These are phyloP conservation scores for Fusarium keratoplasticum DNA, from an alignment of 2,329 filamentous ascomycete species.

Conservation along the genomic window DNA sequence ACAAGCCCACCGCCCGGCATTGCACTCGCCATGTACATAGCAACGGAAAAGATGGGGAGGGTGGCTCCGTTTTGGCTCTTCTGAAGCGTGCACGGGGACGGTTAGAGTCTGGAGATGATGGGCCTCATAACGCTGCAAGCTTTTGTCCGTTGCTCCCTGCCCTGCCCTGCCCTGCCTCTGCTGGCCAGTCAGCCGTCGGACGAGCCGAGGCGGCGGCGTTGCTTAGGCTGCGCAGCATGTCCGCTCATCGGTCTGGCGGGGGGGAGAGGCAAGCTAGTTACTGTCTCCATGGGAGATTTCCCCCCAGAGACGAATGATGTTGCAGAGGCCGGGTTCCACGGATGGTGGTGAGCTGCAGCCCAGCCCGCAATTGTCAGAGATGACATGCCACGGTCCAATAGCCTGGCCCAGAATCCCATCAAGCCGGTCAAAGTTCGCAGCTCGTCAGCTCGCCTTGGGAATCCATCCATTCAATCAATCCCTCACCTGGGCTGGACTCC, in stretches of 20 bases:
- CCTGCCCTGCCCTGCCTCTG: neutral
- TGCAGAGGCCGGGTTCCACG: slow-evolving; percentile 33
- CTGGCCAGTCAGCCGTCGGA: slow-evolving; percentile 10
- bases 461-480: slow-evolving; percentile 3
- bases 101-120: neutral
- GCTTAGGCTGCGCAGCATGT: neutral
- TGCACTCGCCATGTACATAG: neutral
- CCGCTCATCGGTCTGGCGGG: neutral
- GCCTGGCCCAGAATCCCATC: slow-evolving; percentile 29
- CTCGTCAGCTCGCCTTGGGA: slow-evolving; percentile 37
- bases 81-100: slow-evolving; percentile 2
- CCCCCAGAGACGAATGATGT: slow-evolving; percentile 38
- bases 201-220: slow-evolving; percentile 9
- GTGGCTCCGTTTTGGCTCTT: neutral
- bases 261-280: neutral
- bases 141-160: slow-evolving; percentile 9
- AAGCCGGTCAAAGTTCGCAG: slow-evolving; percentile 28
- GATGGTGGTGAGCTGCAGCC: slow-evolving; percentile 33
- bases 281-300: slow-evolving; percentile 32
- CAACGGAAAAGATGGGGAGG: neutral
- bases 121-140: slow-evolving; percentile 4
- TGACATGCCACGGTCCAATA: slow-evolving; percentile 37
- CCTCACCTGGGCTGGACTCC: slow-evolving; percentile 6
- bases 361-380: slow-evolving; percentile 42
- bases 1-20: slow-evolving; percentile 8